Percentiles rank a stretch among this genome's conserved stretches.
These are phyloP conservation scores for Talaromyces sp. DNA, from an alignment of 2,329 filamentous ascomycete genomes.

Conservation along the genomic window DNA sequence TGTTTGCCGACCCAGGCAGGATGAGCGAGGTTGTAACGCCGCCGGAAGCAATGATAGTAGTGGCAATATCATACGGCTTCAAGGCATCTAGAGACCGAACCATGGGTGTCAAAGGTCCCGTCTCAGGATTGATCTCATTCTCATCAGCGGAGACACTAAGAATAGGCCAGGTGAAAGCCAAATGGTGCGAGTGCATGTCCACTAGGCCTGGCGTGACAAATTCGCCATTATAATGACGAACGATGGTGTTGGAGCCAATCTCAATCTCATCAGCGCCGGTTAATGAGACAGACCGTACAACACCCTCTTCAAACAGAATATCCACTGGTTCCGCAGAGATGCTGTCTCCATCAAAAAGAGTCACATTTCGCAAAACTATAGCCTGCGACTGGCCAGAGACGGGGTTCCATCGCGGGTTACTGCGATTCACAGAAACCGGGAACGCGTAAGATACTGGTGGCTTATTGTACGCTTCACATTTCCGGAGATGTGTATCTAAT, in stretches of 20 bases:
- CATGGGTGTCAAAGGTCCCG: conserved; percentile 53
- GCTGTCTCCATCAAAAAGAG: conserved; percentile 41
- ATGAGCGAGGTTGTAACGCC: conserved; percentile 66
- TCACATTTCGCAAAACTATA: conserved; percentile 38
- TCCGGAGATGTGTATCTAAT: conserved; percentile 18
- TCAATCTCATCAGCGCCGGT: background rate
- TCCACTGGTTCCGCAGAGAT: conserved; percentile 32
- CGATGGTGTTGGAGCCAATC: conserved; percentile 3
- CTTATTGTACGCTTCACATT: conserved; percentile 23
- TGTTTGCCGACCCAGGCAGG: conserved; percentile 65
- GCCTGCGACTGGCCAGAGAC: conserved; percentile 35
- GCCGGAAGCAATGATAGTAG: conserved; percentile 65
- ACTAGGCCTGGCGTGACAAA: conserved; percentile 63
- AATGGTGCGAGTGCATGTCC: conserved; percentile 67
- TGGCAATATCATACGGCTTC: conserved; percentile 58
- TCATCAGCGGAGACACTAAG: conserved; percentile 53
- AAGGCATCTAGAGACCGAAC: conserved; percentile 63
- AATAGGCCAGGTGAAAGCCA: conserved; percentile 54
- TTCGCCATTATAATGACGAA: conserved; percentile 41
- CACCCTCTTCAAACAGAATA: conserved; percentile 36
- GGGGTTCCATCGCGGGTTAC: conserved; percentile 41
- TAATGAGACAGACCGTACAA: conserved; percentile 37
- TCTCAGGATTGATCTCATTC: conserved; percentile 60
- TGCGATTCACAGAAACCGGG: conserved; percentile 17
- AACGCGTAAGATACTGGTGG: conserved; percentile 21